Evolutionary conservation across 2,329 filamentous ascomycete species (phyloP), one percentile per base, ranked within the genome.

Genomic region (Arthrocladium fulminans): DNA sequence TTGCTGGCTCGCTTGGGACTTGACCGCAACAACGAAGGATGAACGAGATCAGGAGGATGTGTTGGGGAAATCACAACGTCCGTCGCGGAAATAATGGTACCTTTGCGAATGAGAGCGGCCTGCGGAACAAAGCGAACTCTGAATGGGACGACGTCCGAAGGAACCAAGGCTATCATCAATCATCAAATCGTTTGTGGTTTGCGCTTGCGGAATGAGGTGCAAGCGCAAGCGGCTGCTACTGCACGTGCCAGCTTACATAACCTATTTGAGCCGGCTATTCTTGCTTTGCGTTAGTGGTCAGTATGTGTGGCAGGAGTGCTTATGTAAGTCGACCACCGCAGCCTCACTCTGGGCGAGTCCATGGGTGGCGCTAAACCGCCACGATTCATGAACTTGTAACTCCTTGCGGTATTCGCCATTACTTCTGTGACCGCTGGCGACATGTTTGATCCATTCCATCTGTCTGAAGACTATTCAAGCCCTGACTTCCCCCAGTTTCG

Each of bases 161-260:
- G 37, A 10, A 22, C 8, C 22, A 8, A 27, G 40, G 24, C 40
- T 27, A 27, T 25, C 22, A 43, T 13, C 40, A 17, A 27, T 38
- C 35, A 10, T n/a, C 8, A 8, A 30, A 30, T 40, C 37, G 37
- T 20, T 40, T 40, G 37, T 40, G 19, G 19, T 40, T 15, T 15
- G n/a, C n/a, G 5, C 32, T 15, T n/a, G n/a, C n/a, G n/a, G n/a
- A n/a, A n/a, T n/a, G n/a, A n/a, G n/a, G n/a, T n/a, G 4, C 32
- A 35, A n/a, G 6, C 32, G 13, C 6, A 7, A 15, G 8, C 37
- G 19, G 8, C 12, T 7, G 19, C 17, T 24, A 5, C 23, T 23
- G 19, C 37, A 40, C 37, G 37, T 40, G 37, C 37, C 37, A 24
- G 37, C 37, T 40, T 40, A 40, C 15, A 20, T 19, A 40, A 20